phyloP scores from a whole-genome alignment of 768 basidiomycete species.

The Leucosporidium creatinivorum region DNA sequence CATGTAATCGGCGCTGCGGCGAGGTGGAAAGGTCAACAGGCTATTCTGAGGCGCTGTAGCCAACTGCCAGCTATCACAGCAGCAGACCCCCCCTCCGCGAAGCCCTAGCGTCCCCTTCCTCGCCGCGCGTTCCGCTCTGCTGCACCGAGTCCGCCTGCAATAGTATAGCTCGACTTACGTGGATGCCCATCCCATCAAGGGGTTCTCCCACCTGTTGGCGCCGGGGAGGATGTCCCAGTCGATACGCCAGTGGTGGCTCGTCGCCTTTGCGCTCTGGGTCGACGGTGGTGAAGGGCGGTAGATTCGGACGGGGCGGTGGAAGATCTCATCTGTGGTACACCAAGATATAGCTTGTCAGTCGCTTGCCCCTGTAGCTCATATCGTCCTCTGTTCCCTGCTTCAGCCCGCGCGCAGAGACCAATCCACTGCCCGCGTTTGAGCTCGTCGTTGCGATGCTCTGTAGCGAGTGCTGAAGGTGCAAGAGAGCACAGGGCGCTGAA shows the following conservation, averaged over 20 bases:
- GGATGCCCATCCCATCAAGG: conserved; percentile 92
- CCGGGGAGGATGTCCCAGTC: conserved; percentile 90
- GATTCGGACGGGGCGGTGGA: conserved; percentile 79
- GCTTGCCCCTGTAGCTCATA: no score
- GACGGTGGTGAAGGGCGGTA: conserved; percentile 80
- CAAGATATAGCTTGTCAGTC: background rate
- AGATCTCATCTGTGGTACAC: conserved; percentile 59
- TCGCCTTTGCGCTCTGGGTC: conserved; percentile 85
- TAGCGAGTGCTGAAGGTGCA: background rate
- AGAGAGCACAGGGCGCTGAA: no score
- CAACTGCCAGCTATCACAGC: no score
- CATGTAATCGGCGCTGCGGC: conserved; percentile 26
- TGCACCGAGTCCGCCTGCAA: background rate
- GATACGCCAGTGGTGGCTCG: conserved; percentile 81
- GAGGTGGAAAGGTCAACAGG: no score
- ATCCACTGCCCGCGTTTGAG: background rate
- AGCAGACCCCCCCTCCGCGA: no score
- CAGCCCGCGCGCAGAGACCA: no score
- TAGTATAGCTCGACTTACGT: conserved; percentile 54
- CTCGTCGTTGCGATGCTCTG: no score
- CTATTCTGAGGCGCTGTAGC: no score
- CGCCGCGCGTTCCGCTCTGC: no score
- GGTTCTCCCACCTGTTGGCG: conserved; percentile 93
- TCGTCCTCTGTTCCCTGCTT: no score
- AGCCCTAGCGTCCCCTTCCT: no score